phyloP scores from a whole-genome alignment of 2,329 filamentous ascomycete species.

The Colletotrichum orbiculare region DNA sequence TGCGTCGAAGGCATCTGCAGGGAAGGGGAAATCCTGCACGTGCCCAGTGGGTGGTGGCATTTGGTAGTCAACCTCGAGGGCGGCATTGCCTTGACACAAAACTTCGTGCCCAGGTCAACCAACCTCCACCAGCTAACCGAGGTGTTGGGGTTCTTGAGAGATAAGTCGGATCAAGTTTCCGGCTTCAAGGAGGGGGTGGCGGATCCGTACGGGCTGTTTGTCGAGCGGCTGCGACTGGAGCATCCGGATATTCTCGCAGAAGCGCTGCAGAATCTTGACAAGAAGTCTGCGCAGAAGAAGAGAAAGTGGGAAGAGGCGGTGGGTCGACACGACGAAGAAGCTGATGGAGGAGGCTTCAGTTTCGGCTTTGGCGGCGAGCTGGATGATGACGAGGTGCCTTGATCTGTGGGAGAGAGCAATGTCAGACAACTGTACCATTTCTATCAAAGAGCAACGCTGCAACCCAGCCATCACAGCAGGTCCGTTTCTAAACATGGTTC shows the following conservation, averaged over 20 bases:
- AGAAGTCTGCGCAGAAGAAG: conserved; percentile 73
- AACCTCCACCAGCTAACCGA: conserved; percentile 70
- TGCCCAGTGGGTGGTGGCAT: conserved; percentile 97
- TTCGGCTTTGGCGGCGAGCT: conserved; percentile 65
- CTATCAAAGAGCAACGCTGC: neutral
- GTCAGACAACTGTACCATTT: neutral
- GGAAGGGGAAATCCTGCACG: conserved; percentile 88
- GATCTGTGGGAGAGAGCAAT: neutral
- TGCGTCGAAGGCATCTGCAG: conserved; percentile 88
- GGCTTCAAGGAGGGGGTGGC: conserved; percentile 80
- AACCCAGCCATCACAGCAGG: neutral
- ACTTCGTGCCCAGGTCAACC: conserved; percentile 82
- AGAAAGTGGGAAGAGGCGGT: conserved; percentile 89
- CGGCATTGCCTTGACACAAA: conserved; percentile 92
- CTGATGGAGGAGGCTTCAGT: conserved; percentile 56
- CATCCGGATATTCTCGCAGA: conserved; percentile 76
- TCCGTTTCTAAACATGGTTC: too few species aligned
- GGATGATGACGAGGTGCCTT: conserved; percentile 52
- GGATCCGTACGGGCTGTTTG: conserved; percentile 81
- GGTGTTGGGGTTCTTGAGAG: conserved; percentile 81
- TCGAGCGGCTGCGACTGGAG: conserved; percentile 70
- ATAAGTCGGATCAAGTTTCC: conserved; percentile 87
- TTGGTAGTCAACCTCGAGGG: conserved; percentile 89
- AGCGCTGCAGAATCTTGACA: conserved; percentile 73
- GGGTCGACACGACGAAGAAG: conserved; percentile 54